Evolutionary conservation across 192 early-diverging fungal species (phyloP).

Genomic region (Mortierella hygrophila): DNA sequence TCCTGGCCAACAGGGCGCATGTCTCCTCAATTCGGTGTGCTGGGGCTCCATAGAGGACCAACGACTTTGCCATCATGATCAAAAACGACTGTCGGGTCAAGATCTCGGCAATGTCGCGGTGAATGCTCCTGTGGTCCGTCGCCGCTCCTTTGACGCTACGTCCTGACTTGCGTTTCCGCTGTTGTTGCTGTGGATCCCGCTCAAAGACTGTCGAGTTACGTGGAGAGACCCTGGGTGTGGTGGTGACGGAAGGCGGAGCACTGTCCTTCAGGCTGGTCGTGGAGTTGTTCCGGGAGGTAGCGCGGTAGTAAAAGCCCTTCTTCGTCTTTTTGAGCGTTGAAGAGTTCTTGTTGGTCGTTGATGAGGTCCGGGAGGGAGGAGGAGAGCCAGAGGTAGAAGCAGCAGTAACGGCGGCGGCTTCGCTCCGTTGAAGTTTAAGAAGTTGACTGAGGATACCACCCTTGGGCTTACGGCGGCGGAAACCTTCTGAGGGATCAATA

Average conservation of each 20-base stretch:
- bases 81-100: conserved; percentile 42
- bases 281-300: conserved; percentile 34
- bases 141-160: background rate
- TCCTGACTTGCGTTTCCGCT: background rate
- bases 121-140: conserved; percentile 30
- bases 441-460: conserved; percentile 53
- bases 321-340: conserved; percentile 9
- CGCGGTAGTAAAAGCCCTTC: conserved; percentile 39
- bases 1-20: conserved; percentile 28
- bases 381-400: background rate
- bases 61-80: conserved; percentile 50
- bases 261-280: conserved; percentile 15
- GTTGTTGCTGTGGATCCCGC: background rate
- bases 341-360: background rate
- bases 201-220: conserved; percentile 34
- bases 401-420: conserved; percentile 13
- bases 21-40: conserved; percentile 57
- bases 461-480: conserved; percentile 32
- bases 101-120: conserved; percentile 48
- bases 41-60: conserved; percentile 56
- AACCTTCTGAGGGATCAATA: background rate
- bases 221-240: conserved; percentile 35
- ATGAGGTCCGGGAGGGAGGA: background rate
- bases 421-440: conserved; percentile 37
- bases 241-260: conserved; percentile 14